Conservation (phyloP, 768 basidiomycete species). For the Boletus rex-veris region DNA sequence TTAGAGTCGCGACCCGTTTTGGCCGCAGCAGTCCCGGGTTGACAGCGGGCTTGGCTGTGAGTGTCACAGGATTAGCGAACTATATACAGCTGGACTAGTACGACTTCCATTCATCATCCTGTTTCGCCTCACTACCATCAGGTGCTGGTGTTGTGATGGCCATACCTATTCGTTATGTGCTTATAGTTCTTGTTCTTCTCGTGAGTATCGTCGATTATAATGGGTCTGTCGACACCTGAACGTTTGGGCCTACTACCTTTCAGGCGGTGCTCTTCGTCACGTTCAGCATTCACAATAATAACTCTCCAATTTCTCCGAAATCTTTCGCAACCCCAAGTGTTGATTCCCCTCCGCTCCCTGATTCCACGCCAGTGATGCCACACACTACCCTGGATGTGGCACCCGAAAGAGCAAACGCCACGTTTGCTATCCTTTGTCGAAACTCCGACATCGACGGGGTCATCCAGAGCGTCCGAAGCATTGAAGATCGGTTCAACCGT, state of each 20-base stretch:
- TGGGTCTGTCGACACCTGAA: background rate
- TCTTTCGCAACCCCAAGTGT: background rate
- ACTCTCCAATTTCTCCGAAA: background rate
- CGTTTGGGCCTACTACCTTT: background rate
- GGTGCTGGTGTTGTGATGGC: constrained; percentile 7
- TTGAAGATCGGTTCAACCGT: constrained; percentile 61
- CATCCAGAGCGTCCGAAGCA: constrained; percentile 46
- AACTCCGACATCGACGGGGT: constrained; percentile 46
- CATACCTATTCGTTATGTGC: constrained; percentile 20
- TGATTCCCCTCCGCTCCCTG: background rate
- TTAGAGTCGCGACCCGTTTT: background rate
- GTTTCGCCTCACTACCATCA: background rate
- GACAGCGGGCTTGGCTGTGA: too few species aligned
- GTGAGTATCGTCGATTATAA: constrained; percentile 12
- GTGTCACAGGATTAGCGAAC: background rate
- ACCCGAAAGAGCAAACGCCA: constrained; percentile 47
- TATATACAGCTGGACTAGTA: constrained; percentile 16
- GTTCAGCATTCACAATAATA: background rate
- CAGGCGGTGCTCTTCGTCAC: constrained; percentile 20
- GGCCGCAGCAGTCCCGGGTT: constrained; percentile 3
- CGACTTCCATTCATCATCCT: background rate
- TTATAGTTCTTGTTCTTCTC: constrained; percentile 12
- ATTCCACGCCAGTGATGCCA: background rate
- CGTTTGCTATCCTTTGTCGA: constrained; percentile 54
- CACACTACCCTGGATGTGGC: background rate